A percentile compares a stretch with the other conserved stretches of the same genome.
phyloP scores from a whole-genome alignment of 371 early-diverging fungal species.

The Chytridium lagenaria region DNA sequence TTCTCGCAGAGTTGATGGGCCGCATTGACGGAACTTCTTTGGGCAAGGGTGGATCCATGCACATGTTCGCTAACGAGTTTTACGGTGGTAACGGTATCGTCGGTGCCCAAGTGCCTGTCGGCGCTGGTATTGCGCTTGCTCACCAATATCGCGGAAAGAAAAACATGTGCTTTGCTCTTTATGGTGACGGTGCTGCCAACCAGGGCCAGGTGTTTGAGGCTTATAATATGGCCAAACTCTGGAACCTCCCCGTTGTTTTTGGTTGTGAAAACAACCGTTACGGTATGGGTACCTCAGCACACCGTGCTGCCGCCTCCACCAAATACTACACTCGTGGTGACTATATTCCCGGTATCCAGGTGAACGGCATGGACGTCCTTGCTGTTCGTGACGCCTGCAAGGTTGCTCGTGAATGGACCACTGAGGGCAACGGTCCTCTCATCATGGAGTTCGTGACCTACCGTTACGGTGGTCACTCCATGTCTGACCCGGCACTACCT shows the following conservation, averaged over 20 bases:
- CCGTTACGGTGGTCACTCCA: constrained; percentile 99
- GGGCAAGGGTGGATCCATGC: constrained; percentile 99
- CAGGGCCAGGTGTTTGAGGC: constrained; percentile 99
- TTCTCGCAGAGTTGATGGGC: constrained; percentile 70
- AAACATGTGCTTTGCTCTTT: constrained; percentile 88
- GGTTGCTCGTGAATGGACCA: constrained; percentile 87
- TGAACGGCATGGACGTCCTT: constrained; percentile 95
- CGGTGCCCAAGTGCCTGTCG: constrained; percentile 99
- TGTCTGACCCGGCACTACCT: constrained; percentile 99
- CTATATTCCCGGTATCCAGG: constrained; percentile 94
- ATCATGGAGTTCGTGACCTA: constrained; percentile 96
- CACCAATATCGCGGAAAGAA: constrained; percentile 88
- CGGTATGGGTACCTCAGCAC: constrained; percentile 98
- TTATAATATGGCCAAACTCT: constrained; percentile 99
- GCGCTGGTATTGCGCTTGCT: constrained; percentile 96
- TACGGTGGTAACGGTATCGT: constrained; percentile 99
- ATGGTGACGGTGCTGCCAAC: constrained; percentile 99
- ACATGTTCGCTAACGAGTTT: constrained; percentile 97
- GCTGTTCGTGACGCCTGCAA: constrained; percentile 88
- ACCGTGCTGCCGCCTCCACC: constrained; percentile 89
- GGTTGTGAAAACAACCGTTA: constrained; percentile 99
- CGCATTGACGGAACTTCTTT: constrained; percentile 87
- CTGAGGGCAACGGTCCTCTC: constrained; percentile 92
- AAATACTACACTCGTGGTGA: constrained; percentile 96
- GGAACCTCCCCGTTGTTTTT: constrained; percentile 96